phyloP scores from a whole-genome alignment of 306 rosid species.

The Rosa lucieae region DNA sequence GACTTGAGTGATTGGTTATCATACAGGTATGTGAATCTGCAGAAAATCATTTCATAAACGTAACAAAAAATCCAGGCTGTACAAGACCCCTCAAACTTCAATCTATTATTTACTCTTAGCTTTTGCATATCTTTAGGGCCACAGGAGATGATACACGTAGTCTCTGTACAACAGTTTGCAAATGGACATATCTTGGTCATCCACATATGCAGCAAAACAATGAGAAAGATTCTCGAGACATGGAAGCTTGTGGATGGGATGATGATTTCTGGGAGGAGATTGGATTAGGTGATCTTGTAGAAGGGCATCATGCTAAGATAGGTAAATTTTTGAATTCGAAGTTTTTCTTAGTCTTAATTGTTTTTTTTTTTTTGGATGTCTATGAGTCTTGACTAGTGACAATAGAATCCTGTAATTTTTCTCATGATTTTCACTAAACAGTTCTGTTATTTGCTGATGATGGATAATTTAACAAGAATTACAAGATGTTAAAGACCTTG shows the following conservation, averaged over 20 bases:
- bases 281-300: slow-evolving; percentile 92
- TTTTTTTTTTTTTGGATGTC: too few species aligned
- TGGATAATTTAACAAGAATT: neutral
- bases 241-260: slow-evolving; percentile 99
- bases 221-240: slow-evolving; percentile 68
- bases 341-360: neutral
- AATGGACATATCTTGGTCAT: slow-evolving; percentile 99
- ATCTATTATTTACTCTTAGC: slow-evolving; percentile 15
- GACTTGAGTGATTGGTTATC: slow-evolving; percentile 99
- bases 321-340: slow-evolving; percentile 38
- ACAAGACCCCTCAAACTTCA: slow-evolving; percentile 22
- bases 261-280: slow-evolving; percentile 99
- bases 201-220: slow-evolving; percentile 82
- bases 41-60: slow-evolving; percentile 9
- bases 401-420: neutral
- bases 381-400: neutral
- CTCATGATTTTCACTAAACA: too few species aligned
- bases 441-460: neutral
- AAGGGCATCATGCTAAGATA: slow-evolving; percentile 95
- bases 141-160: slow-evolving; percentile 97
- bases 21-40: slow-evolving; percentile 61
- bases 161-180: slow-evolving; percentile 93
- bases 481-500: neutral
- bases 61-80: slow-evolving; percentile 20
- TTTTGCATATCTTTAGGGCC: slow-evolving; percentile 57